Evolutionary conservation across 306 rosid species (phyloP).

Genomic region (Fagus crenata): DNA sequence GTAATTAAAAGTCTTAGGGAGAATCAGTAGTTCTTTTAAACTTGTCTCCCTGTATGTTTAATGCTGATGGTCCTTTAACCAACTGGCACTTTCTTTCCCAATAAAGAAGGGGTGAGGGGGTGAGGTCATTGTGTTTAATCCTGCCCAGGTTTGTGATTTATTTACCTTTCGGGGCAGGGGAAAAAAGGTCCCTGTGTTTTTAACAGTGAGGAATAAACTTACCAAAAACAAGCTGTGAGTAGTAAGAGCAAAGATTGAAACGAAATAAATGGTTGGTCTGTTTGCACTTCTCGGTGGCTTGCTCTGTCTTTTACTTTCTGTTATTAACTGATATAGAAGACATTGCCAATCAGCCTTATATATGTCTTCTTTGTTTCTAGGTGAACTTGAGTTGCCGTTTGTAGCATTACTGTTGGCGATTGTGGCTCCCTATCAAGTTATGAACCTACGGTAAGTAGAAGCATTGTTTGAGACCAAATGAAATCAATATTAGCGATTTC

Average conservation of each 20-base stretch:
- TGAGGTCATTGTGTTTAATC: too few species aligned
- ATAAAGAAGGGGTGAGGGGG: background rate
- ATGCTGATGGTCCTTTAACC: background rate
- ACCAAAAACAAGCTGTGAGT: background rate
- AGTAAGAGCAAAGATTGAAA: background rate
- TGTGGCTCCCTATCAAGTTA: conserved; percentile 72
- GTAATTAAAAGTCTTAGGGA: too few species aligned
- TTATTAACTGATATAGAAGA: conserved; percentile 11
- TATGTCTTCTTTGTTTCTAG: conserved; percentile 41
- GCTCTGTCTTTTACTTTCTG: conserved; percentile 12
- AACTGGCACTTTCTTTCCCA: background rate
- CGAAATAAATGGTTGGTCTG: conserved; percentile 16
- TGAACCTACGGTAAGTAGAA: conserved; percentile 47
- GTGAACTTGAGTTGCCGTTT: conserved; percentile 89
- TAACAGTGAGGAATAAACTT: background rate
- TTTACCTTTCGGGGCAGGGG: too few species aligned
- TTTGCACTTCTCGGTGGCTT: conserved; percentile 15
- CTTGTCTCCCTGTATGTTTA: background rate
- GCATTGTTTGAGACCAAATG: conserved; percentile 13
- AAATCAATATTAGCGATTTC: conserved; percentile 2
- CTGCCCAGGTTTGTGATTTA: too few species aligned
- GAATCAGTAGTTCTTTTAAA: too few species aligned
- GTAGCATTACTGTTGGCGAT: conserved; percentile 67
- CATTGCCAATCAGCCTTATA: background rate
- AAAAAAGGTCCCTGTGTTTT: conserved; percentile 1